A percentile compares a stretch with the other conserved stretches of the same genome.
Conservation (phyloP, 192 early-diverging fungal genomes). For the Linnemannia elongata region DNA sequence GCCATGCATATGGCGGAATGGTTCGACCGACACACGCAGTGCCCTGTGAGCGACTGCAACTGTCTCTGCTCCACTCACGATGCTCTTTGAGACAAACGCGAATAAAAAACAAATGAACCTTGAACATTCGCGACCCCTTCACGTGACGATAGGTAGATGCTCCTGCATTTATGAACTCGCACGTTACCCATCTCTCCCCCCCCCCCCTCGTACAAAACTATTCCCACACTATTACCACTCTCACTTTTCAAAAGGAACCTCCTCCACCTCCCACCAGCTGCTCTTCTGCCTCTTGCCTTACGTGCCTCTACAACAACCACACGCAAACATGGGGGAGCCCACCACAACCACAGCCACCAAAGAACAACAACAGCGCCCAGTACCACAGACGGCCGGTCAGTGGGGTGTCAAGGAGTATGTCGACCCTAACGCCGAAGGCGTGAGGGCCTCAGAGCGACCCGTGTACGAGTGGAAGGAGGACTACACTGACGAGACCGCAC, state of each 20-base stretch:
- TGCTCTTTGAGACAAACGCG: slow-evolving; percentile 20
- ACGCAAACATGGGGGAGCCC: background rate
- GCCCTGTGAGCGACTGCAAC: slow-evolving; percentile 93
- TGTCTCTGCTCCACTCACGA: slow-evolving; percentile 72
- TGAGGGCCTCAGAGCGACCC: background rate
- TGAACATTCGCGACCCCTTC: background rate
- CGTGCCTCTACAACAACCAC: background rate
- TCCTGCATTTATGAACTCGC: too few relatives aligned
- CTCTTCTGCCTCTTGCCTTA: background rate
- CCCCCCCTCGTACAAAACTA: background rate
- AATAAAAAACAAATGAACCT: background rate
- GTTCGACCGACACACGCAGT: slow-evolving; percentile 88
- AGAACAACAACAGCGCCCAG: background rate
- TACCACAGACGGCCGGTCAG: background rate
- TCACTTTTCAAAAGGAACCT: background rate
- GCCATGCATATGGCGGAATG: slow-evolving; percentile 90
- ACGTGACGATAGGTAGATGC: background rate
- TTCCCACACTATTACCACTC: background rate
- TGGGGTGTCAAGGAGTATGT: background rate
- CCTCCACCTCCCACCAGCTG: background rate
- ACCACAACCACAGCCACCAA: background rate
- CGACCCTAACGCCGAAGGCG: background rate
- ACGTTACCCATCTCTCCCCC: background rate
- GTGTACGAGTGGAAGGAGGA: slow-evolving; percentile 13
- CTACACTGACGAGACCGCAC: slow-evolving; percentile 9